Evolutionary conservation across 75 land plant genomes (phyloP), one percentile per base, ranked within the genome.

Genomic region (Chamaecyparis obtusa): DNA sequence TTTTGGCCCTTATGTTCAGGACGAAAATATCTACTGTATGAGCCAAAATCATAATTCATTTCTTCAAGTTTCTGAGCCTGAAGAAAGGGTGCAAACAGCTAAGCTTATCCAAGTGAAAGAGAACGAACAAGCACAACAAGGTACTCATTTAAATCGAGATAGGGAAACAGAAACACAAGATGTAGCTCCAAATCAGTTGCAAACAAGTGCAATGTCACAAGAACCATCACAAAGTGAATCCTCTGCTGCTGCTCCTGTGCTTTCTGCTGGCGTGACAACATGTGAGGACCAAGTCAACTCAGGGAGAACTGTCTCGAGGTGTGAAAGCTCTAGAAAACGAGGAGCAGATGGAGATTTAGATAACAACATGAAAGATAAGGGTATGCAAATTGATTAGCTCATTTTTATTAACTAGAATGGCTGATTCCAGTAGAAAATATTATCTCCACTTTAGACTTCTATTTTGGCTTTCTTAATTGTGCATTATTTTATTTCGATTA

Each of bases 211-310:
- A 30, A 86, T 83, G 30, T 92, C 93, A 32, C 89, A 76, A 67
- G 92, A 92, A 85, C 91, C 91, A 83, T 93, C 92, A 15, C 94
- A 90, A 81, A 89, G 91, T 87, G 94, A 88, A 88, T 93, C 94
- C 57, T 91, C 91, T 46, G 90, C 91, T 76, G 94, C 91, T 75
- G 91, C 91, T 30, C 90, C 92, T 75, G 90, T 84, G n/a, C 30
- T 90, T 21, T 93, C 94, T 87, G 81, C 89, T 37, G 89, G 92
- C 44, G 88, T 91, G 87, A 92, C 89, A 13, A 85, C 86, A 54
- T 89, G 91, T 87, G 91, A 91, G 77, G 94, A 88, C 67, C 92
- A 90, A 10, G 71, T 87, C 46, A 86, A 74, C 82, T 91, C 94
- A 24, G 87, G 88, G 46, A 91, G 89, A 84, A 89, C 88, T 83